Evolutionary conservation across 176 grass and related monocot genomes (phyloP), one percentile per base, ranked within the genome.

Genomic region (Areca catechu): DNA sequence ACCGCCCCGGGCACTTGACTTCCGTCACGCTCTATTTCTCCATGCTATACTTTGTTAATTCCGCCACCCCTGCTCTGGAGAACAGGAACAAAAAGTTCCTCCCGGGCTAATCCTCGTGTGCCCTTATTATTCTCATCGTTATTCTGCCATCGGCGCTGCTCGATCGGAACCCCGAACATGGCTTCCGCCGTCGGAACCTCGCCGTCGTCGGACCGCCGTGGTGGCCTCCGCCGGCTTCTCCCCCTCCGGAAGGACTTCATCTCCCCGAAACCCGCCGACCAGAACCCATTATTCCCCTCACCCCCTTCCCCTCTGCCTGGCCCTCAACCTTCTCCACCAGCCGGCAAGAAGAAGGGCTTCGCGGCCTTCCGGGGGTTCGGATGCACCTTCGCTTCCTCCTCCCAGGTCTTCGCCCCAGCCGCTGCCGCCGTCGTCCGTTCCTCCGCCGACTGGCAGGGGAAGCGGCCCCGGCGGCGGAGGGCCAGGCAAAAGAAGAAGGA

Each of bases 371-470:
- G 82, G 53, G 76, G 86, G 17, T 74, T 96, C 30, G 86, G 91
- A 23, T 96, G 91, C 72, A 16, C 84, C 68, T 89, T 87, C 16
- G 65, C 70, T 0, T 68, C 76, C 29, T 76, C 73, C 7, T 58
- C 77, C 1, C 66, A 58, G 30, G 80, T 7, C 1, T 63, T 61
- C 2, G 21, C 37, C 21, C 57, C 4, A 18, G 83, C 80, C 0
- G 75, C 68, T 15, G 63, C 64, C 3, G 24, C 72, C 16, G 87
- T 72, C 4, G 93, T 92, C 16, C 67, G 74, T 22, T 28, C 75
- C 0, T 56, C 67, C 6, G 87, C 87, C 22, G 83, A 98, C 65
- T 92, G 93, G 93, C 87, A 93, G 37, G 84, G 54, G 69, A 75
- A 67, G 66, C 62, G 65, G 54, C 61, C 66, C 1, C 5, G 54